These are phyloP conservation scores for Cutaneotrichosporon spelunceum DNA, from an alignment of 1,284 basidiomycete genomes.

Conservation along the genomic window DNA sequence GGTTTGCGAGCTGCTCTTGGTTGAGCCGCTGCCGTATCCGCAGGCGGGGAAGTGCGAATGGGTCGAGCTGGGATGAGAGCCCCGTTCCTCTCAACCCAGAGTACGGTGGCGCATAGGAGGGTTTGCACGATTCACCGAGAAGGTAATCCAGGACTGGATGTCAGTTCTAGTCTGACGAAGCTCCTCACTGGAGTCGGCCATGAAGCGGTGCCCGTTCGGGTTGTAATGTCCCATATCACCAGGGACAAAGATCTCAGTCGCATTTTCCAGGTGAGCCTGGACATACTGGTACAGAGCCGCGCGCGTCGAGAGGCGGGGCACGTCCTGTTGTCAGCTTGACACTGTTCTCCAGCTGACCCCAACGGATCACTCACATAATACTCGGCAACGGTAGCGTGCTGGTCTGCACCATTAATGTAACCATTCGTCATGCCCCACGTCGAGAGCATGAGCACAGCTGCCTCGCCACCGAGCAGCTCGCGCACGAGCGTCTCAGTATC, in stretches of 20 bases:
- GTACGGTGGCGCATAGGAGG: background rate
- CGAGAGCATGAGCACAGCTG: constrained; percentile 9
- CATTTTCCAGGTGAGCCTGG: constrained; percentile 2
- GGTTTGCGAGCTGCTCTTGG: background rate
- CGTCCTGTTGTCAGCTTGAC: background rate
- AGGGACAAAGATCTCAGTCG: background rate
- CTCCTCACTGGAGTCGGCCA: constrained; percentile 8
- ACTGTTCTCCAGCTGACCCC: background rate
- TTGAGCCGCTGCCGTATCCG: constrained; percentile 7
- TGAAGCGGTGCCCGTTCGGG: constrained; percentile 11
- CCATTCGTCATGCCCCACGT: background rate
- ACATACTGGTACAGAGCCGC: constrained; percentile 14
- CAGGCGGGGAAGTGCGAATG: background rate
- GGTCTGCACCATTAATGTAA: constrained; percentile 11
- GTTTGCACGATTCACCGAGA: background rate
- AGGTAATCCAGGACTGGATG: constrained; percentile 5
- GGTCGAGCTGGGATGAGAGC: background rate
- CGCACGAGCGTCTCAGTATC: constrained; percentile 16
- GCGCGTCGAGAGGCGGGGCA: constrained; percentile 15
- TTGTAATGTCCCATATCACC: constrained; percentile 5
- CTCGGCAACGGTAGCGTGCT: constrained; percentile 4
- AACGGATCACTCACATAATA: background rate
- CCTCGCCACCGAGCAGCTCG: constrained; percentile 1
- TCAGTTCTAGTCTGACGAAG: background rate
- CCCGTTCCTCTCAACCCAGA: background rate